These are phyloP conservation scores for Atkinsonella hypoxylon DNA, from an alignment of 2,329 filamentous ascomycete species.

Conservation along the genomic window DNA sequence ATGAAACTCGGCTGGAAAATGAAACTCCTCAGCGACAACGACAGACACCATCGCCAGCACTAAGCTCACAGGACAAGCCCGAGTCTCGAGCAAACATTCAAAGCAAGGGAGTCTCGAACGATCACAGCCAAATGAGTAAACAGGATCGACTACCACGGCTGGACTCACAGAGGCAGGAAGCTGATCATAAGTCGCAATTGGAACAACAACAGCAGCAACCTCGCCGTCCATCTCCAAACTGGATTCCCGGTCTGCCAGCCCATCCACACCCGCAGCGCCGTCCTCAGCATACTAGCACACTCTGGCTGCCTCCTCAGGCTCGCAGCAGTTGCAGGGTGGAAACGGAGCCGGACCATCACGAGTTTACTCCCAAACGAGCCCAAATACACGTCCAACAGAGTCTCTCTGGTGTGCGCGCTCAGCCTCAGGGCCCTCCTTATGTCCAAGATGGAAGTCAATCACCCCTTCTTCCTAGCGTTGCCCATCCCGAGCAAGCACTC, in stretches of 20 bases:
- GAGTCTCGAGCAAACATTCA: neutral
- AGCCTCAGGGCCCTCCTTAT: too few species aligned
- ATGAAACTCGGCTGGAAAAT: neutral
- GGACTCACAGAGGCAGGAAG: neutral
- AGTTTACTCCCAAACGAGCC: neutral
- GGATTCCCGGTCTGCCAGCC: slow-evolving; percentile 7
- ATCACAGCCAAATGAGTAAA: neutral
- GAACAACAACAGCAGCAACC: neutral
- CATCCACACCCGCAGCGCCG: slow-evolving; percentile 7
- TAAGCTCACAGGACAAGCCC: neutral
- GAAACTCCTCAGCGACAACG: neutral
- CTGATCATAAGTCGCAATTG: neutral
- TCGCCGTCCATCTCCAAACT: slow-evolving; percentile 1
- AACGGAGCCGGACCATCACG: slow-evolving; percentile 7
- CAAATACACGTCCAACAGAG: neutral
- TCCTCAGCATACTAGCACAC: slow-evolving; percentile 4
- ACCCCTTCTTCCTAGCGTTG: neutral
- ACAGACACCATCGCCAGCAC: neutral
- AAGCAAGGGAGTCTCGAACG: neutral
- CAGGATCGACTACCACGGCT: neutral
- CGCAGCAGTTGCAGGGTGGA: slow-evolving; percentile 2
- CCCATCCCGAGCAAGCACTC: neutral
- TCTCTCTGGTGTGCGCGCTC: neutral
- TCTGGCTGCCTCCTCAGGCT: slow-evolving; percentile 7
- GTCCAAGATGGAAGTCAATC: neutral